Conservation (phyloP, 495 filamentous ascomycete species). For the Penicillium longicatenatum region DNA sequence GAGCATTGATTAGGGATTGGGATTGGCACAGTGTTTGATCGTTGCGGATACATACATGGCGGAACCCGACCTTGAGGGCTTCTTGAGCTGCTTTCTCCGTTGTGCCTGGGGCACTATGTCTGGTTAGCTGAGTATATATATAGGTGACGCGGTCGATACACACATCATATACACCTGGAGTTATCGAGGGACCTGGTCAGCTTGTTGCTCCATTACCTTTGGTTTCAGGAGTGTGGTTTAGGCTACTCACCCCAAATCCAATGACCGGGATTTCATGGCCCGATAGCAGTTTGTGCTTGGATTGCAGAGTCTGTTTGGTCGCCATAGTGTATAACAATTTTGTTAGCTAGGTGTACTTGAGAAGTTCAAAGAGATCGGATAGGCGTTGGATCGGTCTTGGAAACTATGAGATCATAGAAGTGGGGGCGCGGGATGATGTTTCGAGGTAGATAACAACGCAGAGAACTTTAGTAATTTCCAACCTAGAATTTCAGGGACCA, state of each 20-base stretch:
- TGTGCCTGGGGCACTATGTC: slow-evolving; percentile 46
- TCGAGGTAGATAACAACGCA: too few species aligned
- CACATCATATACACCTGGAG: slow-evolving; percentile 76
- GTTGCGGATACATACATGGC: slow-evolving; percentile 39
- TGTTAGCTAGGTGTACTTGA: neutral
- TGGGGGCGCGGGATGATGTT: slow-evolving; percentile 9
- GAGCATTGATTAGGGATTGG: neutral
- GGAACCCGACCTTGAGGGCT: slow-evolving; percentile 69
- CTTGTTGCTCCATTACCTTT: neutral
- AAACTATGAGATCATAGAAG: slow-evolving; percentile 26
- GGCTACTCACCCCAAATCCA: slow-evolving; percentile 68
- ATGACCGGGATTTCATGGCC: slow-evolving; percentile 76
- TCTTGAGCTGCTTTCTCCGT: slow-evolving; percentile 60
- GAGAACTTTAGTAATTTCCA: too few species aligned
- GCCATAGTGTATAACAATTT: slow-evolving; percentile 25
- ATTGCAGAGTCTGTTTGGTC: slow-evolving; percentile 28
- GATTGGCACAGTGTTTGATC: neutral
- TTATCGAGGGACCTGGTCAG: slow-evolving; percentile 5
- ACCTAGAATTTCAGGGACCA: too few species aligned
- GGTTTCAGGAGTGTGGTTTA: neutral
- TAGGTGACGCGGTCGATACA: neutral
- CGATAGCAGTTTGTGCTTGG: slow-evolving; percentile 59
- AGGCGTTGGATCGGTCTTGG: neutral
- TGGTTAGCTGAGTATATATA: slow-evolving; percentile 9
- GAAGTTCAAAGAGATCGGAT: slow-evolving; percentile 1